A percentile compares a stretch with the other conserved stretches of the same genome.
Conservation (phyloP, 148 eudicot genomes). For the Hydrangea macrophylla region DNA sequence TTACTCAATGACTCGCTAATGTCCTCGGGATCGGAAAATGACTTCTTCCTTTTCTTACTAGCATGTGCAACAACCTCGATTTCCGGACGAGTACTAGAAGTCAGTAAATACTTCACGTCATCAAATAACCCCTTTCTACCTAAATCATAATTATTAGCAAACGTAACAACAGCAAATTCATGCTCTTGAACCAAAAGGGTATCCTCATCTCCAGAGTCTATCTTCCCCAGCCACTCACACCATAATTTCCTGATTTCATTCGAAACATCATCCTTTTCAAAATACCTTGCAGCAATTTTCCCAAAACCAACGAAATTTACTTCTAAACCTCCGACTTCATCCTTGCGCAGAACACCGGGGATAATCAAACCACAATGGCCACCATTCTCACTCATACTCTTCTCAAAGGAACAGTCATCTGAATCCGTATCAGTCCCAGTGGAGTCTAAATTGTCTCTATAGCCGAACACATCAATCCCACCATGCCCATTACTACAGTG, state of each 20-base stretch:
- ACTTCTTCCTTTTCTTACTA: conserved; percentile 47
- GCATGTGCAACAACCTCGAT: conserved; percentile 28
- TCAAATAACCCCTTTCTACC: conserved; percentile 70
- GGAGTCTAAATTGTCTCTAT: conserved; percentile 12
- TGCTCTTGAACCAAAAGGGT: conserved; percentile 26
- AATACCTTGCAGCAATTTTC: conserved; percentile 54
- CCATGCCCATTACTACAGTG: conserved; percentile 12
- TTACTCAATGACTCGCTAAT: conserved; percentile 37
- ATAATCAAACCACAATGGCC: conserved; percentile 39
- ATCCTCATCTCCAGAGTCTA: conserved; percentile 20
- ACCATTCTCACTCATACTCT: conserved; percentile 13
- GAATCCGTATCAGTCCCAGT: conserved; percentile 12
- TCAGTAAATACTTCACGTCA: conserved; percentile 42
- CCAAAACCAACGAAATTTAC: conserved; percentile 64
- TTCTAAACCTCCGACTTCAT: conserved; percentile 49
- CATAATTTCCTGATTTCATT: conserved; percentile 49
- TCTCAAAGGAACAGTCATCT: conserved; percentile 18
- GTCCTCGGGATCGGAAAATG: conserved; percentile 70
- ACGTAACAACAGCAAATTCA: conserved; percentile 78
- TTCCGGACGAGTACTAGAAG: conserved; percentile 41
- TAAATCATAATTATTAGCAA: conserved; percentile 58
- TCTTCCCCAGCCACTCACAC: conserved; percentile 89
- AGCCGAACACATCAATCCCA: not conserved
- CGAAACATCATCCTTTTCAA: conserved; percentile 37
- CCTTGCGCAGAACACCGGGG: conserved; percentile 58